Evolutionary conservation across 2,329 filamentous ascomycete species (phyloP).

Genomic region (Penicillium sp.): DNA sequence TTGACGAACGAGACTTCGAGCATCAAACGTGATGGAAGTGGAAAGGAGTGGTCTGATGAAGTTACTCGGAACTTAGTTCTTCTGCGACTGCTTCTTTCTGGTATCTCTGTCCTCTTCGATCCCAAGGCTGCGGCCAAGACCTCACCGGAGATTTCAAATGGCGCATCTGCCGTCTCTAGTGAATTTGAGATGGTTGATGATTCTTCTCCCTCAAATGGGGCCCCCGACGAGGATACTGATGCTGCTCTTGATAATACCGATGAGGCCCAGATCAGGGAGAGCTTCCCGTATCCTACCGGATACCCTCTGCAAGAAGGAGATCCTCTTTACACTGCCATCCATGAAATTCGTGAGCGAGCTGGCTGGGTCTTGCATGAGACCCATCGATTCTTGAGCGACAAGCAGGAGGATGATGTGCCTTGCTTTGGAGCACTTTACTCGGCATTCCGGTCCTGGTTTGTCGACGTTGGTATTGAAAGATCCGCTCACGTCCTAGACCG

Average conservation of each 20-base stretch:
- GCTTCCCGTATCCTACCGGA: constrained; percentile 86
- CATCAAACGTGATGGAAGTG: constrained; percentile 89
- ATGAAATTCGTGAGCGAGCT: constrained; percentile 77
- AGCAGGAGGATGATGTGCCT: constrained; percentile 93
- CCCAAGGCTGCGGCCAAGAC: constrained; percentile 69
- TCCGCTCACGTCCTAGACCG: constrained; percentile 92
- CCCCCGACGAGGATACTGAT: constrained; percentile 48
- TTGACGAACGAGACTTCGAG: constrained; percentile 81
- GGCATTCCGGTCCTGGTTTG: constrained; percentile 94
- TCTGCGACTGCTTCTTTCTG: constrained; percentile 84
- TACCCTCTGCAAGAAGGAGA: constrained; percentile 73
- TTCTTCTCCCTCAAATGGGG: constrained; percentile 33
- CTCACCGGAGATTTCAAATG: constrained; percentile 41
- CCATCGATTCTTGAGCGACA: constrained; percentile 78
- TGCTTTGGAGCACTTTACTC: constrained; percentile 94
- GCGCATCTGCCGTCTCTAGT: constrained; percentile 40
- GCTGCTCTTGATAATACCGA: constrained; percentile 61
- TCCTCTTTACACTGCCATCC: constrained; percentile 73
- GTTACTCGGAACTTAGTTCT: constrained; percentile 88
- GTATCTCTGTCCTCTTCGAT: constrained; percentile 88
- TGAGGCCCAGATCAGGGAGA: constrained; percentile 69
- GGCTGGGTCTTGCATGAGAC: constrained; percentile 81
- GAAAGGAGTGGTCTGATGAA: constrained; percentile 99
- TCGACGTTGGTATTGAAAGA: constrained; percentile 93
- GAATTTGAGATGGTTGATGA: constrained; percentile 54